These are phyloP conservation scores for Komagataella mondaviorum DNA, from an alignment of 805 yeast genomes.

Conservation along the genomic window DNA sequence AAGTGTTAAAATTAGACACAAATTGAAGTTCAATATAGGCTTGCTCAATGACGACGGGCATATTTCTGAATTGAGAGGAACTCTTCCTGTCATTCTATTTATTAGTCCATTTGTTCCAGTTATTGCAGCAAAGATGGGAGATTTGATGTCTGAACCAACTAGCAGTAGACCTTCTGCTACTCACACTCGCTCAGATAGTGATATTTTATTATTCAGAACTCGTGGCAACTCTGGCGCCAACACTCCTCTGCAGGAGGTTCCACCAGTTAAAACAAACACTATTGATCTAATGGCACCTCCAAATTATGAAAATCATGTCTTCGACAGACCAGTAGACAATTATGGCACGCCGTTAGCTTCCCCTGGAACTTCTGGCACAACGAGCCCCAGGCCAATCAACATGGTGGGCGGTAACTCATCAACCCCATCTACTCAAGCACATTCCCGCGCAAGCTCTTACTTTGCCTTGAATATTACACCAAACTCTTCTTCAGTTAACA, in stretches of 20 bases:
- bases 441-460: not conserved
- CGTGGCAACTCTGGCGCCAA: not conserved
- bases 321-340: constrained; percentile 45
- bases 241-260: constrained; percentile 2
- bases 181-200: not conserved
- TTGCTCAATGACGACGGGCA: constrained; percentile 86
- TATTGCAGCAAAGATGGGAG: constrained; percentile 19
- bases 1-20: constrained; percentile 76
- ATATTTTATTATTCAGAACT: not conserved
- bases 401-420: constrained; percentile 5
- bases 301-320: constrained; percentile 65
- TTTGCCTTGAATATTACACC: constrained; percentile 1
- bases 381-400: constrained; percentile 4
- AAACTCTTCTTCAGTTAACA: constrained; percentile 6
- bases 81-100: constrained; percentile 53
- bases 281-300: constrained; percentile 68
- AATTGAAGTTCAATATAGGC: constrained; percentile 68
- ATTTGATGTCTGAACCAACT: not conserved
- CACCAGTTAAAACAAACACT: constrained; percentile 15
- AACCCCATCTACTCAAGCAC: constrained; percentile 2
- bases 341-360: constrained; percentile 9
- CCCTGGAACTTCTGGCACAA: constrained; percentile 25
- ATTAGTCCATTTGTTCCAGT: constrained; percentile 68
- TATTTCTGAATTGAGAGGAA: constrained; percentile 80
- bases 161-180: not conserved